phyloP scores from a whole-genome alignment of 139 green algal genomes.

The Chlorella sp. region DNA sequence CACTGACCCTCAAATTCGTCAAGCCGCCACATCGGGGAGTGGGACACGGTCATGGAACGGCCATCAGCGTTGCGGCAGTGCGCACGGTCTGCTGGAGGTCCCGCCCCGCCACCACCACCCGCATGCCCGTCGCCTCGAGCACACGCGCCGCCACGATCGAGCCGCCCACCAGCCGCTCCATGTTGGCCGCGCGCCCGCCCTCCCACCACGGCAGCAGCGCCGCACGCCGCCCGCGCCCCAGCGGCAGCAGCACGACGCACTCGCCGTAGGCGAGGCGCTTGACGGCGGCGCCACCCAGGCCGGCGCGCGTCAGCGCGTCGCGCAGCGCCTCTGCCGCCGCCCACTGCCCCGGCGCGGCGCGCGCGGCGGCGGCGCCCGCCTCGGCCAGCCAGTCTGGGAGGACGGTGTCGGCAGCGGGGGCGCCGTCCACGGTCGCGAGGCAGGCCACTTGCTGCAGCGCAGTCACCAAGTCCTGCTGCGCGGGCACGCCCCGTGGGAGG shows the following conservation, averaged over 20 bases:
- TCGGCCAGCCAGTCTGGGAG: constrained; percentile 7
- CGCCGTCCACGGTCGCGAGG: too few species aligned
- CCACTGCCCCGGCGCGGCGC: background rate
- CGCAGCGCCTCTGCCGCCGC: constrained; percentile 6
- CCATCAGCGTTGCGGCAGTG: too few species aligned
- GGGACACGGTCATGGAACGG: too few species aligned
- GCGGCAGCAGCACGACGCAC: background rate
- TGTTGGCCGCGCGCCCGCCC: too few species aligned
- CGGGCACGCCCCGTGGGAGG: constrained; percentile 19
- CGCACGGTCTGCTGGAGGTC: too few species aligned
- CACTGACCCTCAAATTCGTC: too few species aligned
- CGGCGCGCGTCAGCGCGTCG: background rate
- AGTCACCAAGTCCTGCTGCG: constrained; percentile 13
- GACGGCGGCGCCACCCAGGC: background rate
- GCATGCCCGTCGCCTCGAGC: background rate
- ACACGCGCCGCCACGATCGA: constrained; percentile 16
- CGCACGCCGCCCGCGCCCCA: background rate
- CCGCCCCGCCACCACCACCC: too few species aligned
- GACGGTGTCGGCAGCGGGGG: constrained; percentile 13
- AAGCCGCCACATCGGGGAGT: too few species aligned
- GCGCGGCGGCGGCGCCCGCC: background rate
- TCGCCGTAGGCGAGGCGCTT: constrained; percentile 13
- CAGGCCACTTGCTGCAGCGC: constrained; percentile 38
- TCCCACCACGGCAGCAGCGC: too few species aligned
- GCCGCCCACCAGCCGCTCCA: constrained; percentile 6